These are phyloP conservation scores for Salmacisia buchloeana DNA, from an alignment of 1,284 basidiomycete species.

Conservation along the genomic window DNA sequence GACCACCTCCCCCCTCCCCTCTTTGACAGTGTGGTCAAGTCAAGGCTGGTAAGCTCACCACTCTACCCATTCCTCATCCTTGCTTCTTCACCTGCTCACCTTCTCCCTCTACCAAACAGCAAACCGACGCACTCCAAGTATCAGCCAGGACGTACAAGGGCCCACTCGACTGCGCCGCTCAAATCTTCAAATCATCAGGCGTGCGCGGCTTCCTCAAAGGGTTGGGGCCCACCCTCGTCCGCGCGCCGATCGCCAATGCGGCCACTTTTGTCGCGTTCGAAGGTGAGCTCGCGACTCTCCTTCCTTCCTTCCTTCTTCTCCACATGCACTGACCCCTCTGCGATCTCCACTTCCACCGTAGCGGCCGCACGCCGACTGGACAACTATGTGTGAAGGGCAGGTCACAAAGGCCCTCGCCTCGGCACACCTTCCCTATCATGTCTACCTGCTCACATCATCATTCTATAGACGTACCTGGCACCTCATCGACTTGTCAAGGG, in stretches of 20 bases:
- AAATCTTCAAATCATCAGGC: slow-evolving; percentile 76
- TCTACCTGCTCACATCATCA: neutral
- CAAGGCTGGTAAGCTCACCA: slow-evolving; percentile 15
- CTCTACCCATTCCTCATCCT: neutral
- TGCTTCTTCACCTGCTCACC: neutral
- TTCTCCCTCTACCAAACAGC: slow-evolving; percentile 86
- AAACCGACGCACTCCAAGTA: slow-evolving; percentile 67
- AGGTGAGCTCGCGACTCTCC: no score
- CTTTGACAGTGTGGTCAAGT: slow-evolving; percentile 13
- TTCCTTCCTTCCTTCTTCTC: neutral
- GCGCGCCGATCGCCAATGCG: slow-evolving; percentile 55
- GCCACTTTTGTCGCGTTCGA: slow-evolving; percentile 49
- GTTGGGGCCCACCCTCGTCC: slow-evolving; percentile 79
- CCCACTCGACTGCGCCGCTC: slow-evolving; percentile 72
- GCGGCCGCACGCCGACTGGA: neutral
- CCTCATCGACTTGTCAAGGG: no score
- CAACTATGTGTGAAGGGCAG: neutral
- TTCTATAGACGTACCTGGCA: neutral
- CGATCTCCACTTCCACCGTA: neutral
- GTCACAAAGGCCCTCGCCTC: neutral
- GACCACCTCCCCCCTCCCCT: slow-evolving; percentile 12
- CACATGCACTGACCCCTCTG: neutral
- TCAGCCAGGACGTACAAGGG: slow-evolving; percentile 66
- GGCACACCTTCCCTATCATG: neutral
- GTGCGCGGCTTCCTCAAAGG: slow-evolving; percentile 80